Evolutionary conservation across 140 eudicot species (phyloP).

Genomic region (Oenanthe javanica): DNA sequence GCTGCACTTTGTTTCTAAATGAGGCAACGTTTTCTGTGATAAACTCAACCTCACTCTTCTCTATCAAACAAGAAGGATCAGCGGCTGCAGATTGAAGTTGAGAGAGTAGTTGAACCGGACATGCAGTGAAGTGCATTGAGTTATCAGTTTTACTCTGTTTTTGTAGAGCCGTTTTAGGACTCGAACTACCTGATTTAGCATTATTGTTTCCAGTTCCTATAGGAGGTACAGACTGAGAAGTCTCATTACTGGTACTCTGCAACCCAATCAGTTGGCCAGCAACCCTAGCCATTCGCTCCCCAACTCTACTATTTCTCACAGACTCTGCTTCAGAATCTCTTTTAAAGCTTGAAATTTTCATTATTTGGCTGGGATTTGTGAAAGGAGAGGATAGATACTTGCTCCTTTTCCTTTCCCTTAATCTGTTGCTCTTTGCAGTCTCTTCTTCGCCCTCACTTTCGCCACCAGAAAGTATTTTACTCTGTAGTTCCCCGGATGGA

Average conservation of each 20-base stretch:
- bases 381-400: slow-evolving; percentile 77
- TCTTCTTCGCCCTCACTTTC: slow-evolving; percentile 32
- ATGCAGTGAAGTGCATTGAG: slow-evolving; percentile 21
- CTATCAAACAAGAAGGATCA: slow-evolving; percentile 32
- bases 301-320: slow-evolving; percentile 17
- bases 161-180: not conserved
- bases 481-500: slow-evolving; percentile 4
- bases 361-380: slow-evolving; percentile 25
- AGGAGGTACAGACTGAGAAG: not conserved
- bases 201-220: not conserved
- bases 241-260: slow-evolving; percentile 9
- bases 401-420: slow-evolving; percentile 79
- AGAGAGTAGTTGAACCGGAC: slow-evolving; percentile 17
- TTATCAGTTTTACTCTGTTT: not conserved
- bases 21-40: slow-evolving; percentile 33
- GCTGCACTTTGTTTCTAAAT: slow-evolving; percentile 23
- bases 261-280: slow-evolving; percentile 31
- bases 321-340: slow-evolving; percentile 30
- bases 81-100: slow-evolving; percentile 44
- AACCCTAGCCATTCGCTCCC: slow-evolving; percentile 27
- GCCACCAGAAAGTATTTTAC: not conserved
- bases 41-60: slow-evolving; percentile 20
- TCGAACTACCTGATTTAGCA: slow-evolving; percentile 1
- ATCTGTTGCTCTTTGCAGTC: slow-evolving; percentile 16
- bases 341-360: slow-evolving; percentile 27